These are phyloP conservation scores for Chenopodium album DNA, from an alignment of 148 eudicot genomes.

Conservation along the genomic window DNA sequence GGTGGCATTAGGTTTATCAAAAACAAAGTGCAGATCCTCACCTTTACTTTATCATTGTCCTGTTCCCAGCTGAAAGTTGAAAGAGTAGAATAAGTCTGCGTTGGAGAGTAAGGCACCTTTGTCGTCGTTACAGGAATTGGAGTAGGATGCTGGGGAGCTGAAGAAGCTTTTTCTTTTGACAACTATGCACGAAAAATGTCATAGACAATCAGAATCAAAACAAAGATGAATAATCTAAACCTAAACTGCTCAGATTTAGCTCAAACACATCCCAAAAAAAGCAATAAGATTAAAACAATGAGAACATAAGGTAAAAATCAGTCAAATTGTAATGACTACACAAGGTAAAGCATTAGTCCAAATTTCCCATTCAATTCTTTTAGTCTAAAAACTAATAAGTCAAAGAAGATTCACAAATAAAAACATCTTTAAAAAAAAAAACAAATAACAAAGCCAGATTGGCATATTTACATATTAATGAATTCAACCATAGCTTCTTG, in stretches of 20 bases:
- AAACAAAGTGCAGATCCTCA: conserved; percentile 8
- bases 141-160: conserved; percentile 32
- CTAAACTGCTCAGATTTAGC: background rate
- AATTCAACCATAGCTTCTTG: no score
- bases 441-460: no score
- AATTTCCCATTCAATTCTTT: no score
- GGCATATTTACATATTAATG: no score
- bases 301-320: no score
- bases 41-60: conserved; percentile 85
- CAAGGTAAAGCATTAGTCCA: no score
- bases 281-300: background rate
- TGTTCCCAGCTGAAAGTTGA: conserved; percentile 97
- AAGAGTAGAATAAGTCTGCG: conserved; percentile 50
- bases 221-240: background rate
- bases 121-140: conserved; percentile 35
- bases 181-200: conserved; percentile 35
- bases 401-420: background rate
- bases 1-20: background rate
- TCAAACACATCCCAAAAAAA: background rate
- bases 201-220: conserved; percentile 6
- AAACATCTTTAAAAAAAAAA: no score
- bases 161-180: conserved; percentile 44
- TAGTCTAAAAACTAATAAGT: background rate
- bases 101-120: conserved; percentile 39
- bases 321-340: no score